These are phyloP conservation scores for Neofusicoccum kwambonambiense DNA, from an alignment of 2,329 filamentous ascomycete species.

Conservation along the genomic window DNA sequence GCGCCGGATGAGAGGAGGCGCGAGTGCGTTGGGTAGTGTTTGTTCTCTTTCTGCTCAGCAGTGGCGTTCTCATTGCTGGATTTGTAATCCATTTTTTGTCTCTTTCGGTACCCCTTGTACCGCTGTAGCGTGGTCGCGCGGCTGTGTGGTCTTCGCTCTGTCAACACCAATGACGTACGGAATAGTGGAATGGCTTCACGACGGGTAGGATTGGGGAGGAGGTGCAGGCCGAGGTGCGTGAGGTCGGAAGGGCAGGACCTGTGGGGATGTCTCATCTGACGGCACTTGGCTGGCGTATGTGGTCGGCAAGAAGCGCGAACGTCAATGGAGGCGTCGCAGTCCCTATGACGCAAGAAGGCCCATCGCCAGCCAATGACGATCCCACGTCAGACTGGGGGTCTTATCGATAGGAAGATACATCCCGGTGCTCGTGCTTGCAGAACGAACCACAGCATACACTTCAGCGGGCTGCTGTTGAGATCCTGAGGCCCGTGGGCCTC, in stretches of 20 bases:
- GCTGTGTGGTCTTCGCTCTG: background rate
- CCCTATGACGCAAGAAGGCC: background rate
- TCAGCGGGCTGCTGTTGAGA: background rate
- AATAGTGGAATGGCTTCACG: background rate
- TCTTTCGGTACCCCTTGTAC: background rate
- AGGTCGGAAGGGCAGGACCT: background rate
- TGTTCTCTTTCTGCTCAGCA: background rate
- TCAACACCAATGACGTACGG: background rate
- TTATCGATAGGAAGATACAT: background rate
- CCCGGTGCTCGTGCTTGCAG: too few relatives aligned
- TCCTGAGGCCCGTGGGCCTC: constrained; percentile 7
- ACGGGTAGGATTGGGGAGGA: background rate
- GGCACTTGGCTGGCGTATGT: background rate
- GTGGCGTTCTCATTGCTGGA: background rate
- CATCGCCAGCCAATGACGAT: background rate
- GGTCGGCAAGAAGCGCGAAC: too few relatives aligned
- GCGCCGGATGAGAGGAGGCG: constrained; percentile 20
- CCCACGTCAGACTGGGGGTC: background rate
- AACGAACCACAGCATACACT: background rate
- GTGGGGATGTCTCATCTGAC: background rate
- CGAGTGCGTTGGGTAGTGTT: constrained; percentile 19
- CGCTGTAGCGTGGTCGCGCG: background rate
- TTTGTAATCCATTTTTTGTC: background rate
- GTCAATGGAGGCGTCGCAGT: background rate
- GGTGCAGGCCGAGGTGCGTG: background rate